A percentile compares a stretch with the other conserved stretches of the same genome.
Conservation (phyloP, 1,139 yeast genomes). For the Tardiomyces blankii region DNA sequence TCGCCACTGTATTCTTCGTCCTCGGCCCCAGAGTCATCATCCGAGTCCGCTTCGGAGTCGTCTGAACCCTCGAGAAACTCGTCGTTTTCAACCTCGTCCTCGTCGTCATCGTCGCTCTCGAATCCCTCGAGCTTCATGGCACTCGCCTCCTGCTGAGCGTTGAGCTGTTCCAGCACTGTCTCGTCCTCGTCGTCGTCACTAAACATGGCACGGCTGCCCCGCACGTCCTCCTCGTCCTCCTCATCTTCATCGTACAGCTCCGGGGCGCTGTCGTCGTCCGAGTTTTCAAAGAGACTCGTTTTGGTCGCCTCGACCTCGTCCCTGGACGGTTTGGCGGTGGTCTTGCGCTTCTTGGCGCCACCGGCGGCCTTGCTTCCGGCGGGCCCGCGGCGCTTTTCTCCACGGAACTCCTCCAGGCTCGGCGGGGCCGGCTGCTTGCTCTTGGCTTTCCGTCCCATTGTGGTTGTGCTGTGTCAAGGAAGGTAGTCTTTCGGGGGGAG, state of each 20-base stretch:
- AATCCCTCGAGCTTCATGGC: slow-evolving; percentile 35
- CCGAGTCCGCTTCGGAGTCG: slow-evolving; percentile 57
- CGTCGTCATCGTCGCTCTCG: slow-evolving; percentile 63
- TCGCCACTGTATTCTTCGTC: slow-evolving; percentile 26
- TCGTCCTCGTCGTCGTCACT: slow-evolving; percentile 79
- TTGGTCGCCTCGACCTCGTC: slow-evolving; percentile 64
- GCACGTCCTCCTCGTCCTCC: slow-evolving; percentile 43
- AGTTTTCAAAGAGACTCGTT: slow-evolving; percentile 69
- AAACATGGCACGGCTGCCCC: slow-evolving; percentile 60
- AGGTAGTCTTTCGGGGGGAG: neutral
- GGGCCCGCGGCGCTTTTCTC: slow-evolving; percentile 34
- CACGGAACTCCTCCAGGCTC: slow-evolving; percentile 67
- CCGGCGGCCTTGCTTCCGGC: slow-evolving; percentile 15
- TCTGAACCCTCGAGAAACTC: slow-evolving; percentile 34
- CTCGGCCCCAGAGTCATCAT: slow-evolving; percentile 74
- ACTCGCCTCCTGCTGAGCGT: slow-evolving; percentile 53
- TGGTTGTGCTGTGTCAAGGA: neutral
- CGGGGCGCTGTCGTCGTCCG: slow-evolving; percentile 43
- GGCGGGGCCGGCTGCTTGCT: slow-evolving; percentile 91
- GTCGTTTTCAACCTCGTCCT: slow-evolving; percentile 64
- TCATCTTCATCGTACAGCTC: slow-evolving; percentile 43
- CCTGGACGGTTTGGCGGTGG: slow-evolving; percentile 23
- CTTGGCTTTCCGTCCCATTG: slow-evolving; percentile 87
- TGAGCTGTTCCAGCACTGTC: slow-evolving; percentile 72
- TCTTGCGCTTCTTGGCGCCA: slow-evolving; percentile 14